Conservation (phyloP, 2,329 filamentous ascomycete species). For the Eurotiales sp. region DNA sequence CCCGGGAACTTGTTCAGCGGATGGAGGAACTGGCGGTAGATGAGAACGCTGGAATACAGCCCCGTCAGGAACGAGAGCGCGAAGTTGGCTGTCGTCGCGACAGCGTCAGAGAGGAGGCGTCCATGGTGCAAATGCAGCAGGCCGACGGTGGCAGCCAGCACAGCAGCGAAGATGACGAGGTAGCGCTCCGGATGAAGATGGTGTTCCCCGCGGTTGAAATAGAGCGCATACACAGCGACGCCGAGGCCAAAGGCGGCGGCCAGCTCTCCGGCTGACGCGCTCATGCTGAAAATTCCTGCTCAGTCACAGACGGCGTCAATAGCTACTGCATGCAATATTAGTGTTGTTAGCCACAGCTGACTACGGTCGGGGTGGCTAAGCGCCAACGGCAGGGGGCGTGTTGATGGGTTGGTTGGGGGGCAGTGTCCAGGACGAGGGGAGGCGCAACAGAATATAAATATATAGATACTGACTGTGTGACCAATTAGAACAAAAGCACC, state of each 20-base stretch:
- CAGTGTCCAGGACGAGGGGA: too few relatives aligned
- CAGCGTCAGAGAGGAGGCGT: neutral
- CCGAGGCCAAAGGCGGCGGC: conserved; percentile 11
- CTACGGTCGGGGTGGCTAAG: too few relatives aligned
- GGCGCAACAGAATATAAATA: too few relatives aligned
- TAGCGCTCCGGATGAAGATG: conserved; percentile 18
- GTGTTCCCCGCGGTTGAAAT: conserved; percentile 21
- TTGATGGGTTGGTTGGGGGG: too few relatives aligned
- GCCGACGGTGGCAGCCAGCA: conserved; percentile 8
- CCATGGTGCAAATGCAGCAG: conserved; percentile 4
- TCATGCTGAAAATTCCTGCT: too few relatives aligned
- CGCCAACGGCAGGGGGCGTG: too few relatives aligned
- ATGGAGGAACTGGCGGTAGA: conserved; percentile 21
- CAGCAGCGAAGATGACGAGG: conserved; percentile 9
- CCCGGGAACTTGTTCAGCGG: conserved; percentile 19
- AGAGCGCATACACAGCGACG: conserved; percentile 14
- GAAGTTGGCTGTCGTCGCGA: neutral
- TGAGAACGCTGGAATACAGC: conserved; percentile 28
- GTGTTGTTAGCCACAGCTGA: too few relatives aligned
- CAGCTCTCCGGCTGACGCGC: neutral
- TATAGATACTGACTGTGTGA: too few relatives aligned
- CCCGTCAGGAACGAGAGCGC: conserved; percentile 10
- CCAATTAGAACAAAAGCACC: too few relatives aligned
- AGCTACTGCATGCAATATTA: too few relatives aligned
- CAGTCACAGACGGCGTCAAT: too few relatives aligned